A percentile compares a stretch with the other conserved stretches of the same genome.
Evolutionary conservation across 1,284 basidiomycete genomes (phyloP).

Genomic region (Serendipita sp.): DNA sequence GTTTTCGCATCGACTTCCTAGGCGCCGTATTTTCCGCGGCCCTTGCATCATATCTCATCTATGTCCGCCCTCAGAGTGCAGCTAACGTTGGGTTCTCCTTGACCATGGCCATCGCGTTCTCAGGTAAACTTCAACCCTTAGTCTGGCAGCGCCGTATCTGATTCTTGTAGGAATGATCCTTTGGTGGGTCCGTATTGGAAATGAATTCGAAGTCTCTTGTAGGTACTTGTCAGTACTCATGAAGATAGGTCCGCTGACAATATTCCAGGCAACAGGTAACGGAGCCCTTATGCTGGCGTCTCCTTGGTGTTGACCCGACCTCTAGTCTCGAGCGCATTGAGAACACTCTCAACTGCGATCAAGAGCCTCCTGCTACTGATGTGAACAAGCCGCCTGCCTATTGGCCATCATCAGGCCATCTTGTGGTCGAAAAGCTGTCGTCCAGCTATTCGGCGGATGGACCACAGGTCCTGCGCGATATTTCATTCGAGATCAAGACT

Average conservation of each 20-base stretch:
- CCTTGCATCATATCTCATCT: slow-evolving; percentile 35
- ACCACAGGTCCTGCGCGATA: slow-evolving; percentile 37
- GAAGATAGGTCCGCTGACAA: background rate
- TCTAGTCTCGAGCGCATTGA: slow-evolving; percentile 59
- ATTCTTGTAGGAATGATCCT: slow-evolving; percentile 7
- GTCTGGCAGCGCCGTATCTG: slow-evolving; percentile 14
- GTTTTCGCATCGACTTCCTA: slow-evolving; percentile 24
- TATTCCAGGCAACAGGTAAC: slow-evolving; percentile 19
- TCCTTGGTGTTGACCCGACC: slow-evolving; percentile 21
- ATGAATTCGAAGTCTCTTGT: slow-evolving; percentile 40
- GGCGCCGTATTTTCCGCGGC: slow-evolving; percentile 38
- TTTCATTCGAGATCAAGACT: slow-evolving; percentile 40
- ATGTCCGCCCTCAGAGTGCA: slow-evolving; percentile 15
- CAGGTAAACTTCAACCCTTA: slow-evolving; percentile 11
- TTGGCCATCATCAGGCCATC: slow-evolving; percentile 61
- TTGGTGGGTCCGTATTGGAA: slow-evolving; percentile 26
- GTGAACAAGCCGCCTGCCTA: slow-evolving; percentile 53
- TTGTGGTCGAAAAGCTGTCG: slow-evolving; percentile 47
- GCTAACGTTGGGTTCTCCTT: slow-evolving; percentile 21
- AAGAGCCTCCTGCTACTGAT: slow-evolving; percentile 41
- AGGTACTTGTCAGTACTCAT: background rate
- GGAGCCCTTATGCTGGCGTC: slow-evolving; percentile 23
- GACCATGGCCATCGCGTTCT: slow-evolving; percentile 13
- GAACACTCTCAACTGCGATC: slow-evolving; percentile 56
- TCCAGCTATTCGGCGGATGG: slow-evolving; percentile 40